phyloP scores from a whole-genome alignment of 108 stramenopile genomes.

The Nitzschia palea region DNA sequence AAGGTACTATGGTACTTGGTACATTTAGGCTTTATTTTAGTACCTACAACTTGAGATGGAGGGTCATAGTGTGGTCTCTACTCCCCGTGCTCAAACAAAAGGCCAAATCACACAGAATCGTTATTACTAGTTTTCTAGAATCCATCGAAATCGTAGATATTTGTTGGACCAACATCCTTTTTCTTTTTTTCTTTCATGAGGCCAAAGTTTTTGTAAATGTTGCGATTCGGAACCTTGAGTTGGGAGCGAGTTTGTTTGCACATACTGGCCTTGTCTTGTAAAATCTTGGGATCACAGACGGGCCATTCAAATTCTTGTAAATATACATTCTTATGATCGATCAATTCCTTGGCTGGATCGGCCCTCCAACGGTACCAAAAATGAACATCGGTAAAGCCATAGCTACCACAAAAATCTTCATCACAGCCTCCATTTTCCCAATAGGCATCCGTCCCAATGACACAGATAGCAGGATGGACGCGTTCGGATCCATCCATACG shows the following conservation, averaged over 20 bases:
- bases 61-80: too few relatives aligned
- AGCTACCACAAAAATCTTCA: slow-evolving; percentile 34
- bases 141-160: slow-evolving; percentile 33
- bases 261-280: neutral
- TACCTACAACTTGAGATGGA: too few relatives aligned
- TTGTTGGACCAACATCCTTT: slow-evolving; percentile 23
- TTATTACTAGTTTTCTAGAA: slow-evolving; percentile 4
- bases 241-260: slow-evolving; percentile 17
- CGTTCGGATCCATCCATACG: neutral
- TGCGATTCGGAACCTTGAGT: neutral
- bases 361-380: slow-evolving; percentile 33
- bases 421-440: slow-evolving; percentile 36
- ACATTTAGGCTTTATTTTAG: too few relatives aligned
- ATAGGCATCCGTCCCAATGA: slow-evolving; percentile 16
- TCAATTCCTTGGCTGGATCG: neutral
- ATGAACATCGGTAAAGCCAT: slow-evolving; percentile 33
- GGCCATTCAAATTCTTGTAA: slow-evolving; percentile 4
- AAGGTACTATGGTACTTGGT: too few relatives aligned
- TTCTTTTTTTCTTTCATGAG: slow-evolving; percentile 14
- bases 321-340: slow-evolving; percentile 12
- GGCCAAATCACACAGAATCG: too few relatives aligned
- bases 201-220: slow-evolving; percentile 6
- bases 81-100: too few relatives aligned
- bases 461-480: slow-evolving; percentile 17
- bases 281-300: slow-evolving; percentile 12